These are phyloP conservation scores for Aureobasidium pullulans DNA, from an alignment of 2,329 filamentous ascomycete genomes.

Conservation along the genomic window DNA sequence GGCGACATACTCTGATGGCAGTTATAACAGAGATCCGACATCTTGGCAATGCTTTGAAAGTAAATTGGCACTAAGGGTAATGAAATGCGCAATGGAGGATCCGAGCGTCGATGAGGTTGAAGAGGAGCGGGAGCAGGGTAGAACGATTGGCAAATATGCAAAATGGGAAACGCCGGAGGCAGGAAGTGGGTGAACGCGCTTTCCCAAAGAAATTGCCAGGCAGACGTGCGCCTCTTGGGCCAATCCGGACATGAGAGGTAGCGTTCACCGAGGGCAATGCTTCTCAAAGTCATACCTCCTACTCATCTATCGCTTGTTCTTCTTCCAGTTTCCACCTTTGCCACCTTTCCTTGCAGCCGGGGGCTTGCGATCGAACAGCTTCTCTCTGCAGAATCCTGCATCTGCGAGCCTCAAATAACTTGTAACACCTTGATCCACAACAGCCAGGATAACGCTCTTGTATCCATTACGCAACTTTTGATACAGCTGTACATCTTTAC, in stretches of 20 bases:
- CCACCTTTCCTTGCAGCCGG: slow-evolving; percentile 27
- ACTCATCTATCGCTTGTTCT: background rate
- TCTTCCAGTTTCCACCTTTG: slow-evolving; percentile 20
- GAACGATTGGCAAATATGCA: background rate
- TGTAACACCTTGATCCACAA: slow-evolving; percentile 83
- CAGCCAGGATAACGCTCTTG: slow-evolving; percentile 74
- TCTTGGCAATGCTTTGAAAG: background rate
- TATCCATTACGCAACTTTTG: slow-evolving; percentile 75
- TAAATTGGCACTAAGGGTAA: background rate
- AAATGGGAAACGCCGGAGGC: background rate
- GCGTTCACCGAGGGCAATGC: background rate
- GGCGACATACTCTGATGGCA: slow-evolving; percentile 4
- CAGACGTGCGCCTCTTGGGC: background rate
- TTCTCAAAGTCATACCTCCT: background rate
- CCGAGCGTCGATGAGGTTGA: background rate
- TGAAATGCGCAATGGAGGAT: background rate
- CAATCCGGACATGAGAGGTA: background rate
- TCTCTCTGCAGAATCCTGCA: slow-evolving; percentile 66
- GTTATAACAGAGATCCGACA: slow-evolving; percentile 16
- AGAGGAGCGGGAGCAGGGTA: background rate
- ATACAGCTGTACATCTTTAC: slow-evolving; percentile 53
- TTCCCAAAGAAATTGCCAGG: background rate
- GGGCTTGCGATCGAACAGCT: slow-evolving; percentile 53
- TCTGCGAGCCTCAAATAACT: slow-evolving; percentile 81
- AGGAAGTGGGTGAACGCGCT: background rate